These are phyloP conservation scores for Lactifluus subvellereus DNA, from an alignment of 768 basidiomycete species.

Conservation along the genomic window DNA sequence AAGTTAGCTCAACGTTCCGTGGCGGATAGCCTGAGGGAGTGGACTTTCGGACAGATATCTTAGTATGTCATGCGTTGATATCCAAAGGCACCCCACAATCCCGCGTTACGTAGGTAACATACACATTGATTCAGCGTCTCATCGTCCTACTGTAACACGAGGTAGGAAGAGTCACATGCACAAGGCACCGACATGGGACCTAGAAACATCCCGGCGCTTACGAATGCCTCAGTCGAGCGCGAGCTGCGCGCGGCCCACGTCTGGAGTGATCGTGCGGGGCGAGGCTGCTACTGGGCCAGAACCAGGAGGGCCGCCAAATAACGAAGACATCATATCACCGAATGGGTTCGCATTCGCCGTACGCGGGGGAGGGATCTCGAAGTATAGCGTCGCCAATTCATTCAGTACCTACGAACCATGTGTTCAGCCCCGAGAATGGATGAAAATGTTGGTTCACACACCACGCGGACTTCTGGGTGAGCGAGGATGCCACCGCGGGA, in stretches of 20 bases:
- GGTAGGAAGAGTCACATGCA: neutral
- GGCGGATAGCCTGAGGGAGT: too few species aligned
- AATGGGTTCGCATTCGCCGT: constrained; percentile 70
- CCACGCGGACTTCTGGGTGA: constrained; percentile 48
- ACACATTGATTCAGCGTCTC: neutral
- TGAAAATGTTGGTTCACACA: neutral
- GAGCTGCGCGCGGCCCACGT: neutral
- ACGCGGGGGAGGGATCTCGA: constrained; percentile 79
- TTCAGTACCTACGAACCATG: constrained; percentile 45
- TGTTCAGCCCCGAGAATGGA: neutral
- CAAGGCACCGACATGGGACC: neutral
- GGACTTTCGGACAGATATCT: too few species aligned
- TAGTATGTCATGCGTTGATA: too few species aligned
- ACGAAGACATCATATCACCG: constrained; percentile 81
- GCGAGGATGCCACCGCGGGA: constrained; percentile 59
- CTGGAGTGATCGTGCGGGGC: constrained; percentile 13
- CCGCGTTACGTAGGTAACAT: neutral
- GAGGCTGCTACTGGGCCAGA: neutral
- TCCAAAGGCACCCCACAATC: too few species aligned
- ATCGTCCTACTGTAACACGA: neutral
- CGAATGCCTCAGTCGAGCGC: constrained; percentile 1
- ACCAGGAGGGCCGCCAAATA: constrained; percentile 65
- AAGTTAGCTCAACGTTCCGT: too few species aligned
- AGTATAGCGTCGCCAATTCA: constrained; percentile 72
- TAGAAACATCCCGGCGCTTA: neutral